Conservation (phyloP, 2,329 filamentous ascomycete genomes). For the Talaromyces atroroseus region DNA sequence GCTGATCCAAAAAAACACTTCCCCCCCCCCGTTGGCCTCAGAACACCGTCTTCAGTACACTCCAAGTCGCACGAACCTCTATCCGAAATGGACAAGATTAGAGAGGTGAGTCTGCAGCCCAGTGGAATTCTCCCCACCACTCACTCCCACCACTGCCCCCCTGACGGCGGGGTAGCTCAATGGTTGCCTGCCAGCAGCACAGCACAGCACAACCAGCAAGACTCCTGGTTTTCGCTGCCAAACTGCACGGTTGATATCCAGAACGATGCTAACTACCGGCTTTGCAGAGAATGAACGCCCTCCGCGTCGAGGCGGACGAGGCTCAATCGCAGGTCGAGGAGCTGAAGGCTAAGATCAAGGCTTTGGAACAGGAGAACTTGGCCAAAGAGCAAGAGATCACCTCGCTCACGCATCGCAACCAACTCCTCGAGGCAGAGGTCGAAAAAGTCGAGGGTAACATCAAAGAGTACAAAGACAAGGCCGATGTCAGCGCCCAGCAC, state of each 20-base stretch:
- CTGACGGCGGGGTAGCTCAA: conserved; percentile 37
- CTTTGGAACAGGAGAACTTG: conserved; percentile 88
- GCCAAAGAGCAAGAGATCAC: conserved; percentile 98
- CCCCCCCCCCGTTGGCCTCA: conserved; percentile 27
- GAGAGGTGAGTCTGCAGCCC: conserved; percentile 10
- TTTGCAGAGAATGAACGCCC: conserved; percentile 81
- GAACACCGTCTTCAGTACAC: conserved; percentile 24
- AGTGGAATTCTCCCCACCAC: conserved; percentile 11
- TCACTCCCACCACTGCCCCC: conserved; percentile 20
- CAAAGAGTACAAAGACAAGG: conserved; percentile 81
- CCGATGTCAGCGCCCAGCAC: conserved; percentile 74
- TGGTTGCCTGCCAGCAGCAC: conserved; percentile 15
- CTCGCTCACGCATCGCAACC: conserved; percentile 92
- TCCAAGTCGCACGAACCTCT: conserved; percentile 23
- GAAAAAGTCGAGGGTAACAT: conserved; percentile 84
- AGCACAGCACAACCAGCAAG: conserved; percentile 1
- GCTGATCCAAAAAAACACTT: conserved; percentile 28
- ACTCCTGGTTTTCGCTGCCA: not conserved
- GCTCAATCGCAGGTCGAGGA: conserved; percentile 77
- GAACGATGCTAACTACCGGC: conserved; percentile 13
- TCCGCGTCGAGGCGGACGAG: conserved; percentile 91
- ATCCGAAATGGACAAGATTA: conserved; percentile 61
- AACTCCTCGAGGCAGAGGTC: conserved; percentile 79
- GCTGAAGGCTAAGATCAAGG: conserved; percentile 79
- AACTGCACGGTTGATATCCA: not conserved